These are phyloP conservation scores for Pythium myriotylum DNA, from an alignment of 352 stramenopile genomes.

Conservation along the genomic window DNA sequence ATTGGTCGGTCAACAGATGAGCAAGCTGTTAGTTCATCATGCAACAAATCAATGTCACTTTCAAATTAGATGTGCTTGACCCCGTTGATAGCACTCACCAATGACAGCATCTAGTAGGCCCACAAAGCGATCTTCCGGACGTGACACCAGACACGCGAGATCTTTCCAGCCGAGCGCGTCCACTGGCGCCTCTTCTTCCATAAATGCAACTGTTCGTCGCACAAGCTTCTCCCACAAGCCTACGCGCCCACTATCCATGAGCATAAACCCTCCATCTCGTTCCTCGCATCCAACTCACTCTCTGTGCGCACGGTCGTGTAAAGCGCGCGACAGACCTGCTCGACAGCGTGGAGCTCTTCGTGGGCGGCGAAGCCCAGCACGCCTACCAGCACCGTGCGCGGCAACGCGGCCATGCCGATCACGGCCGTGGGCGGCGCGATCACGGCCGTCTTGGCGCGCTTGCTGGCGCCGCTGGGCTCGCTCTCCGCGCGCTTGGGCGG, in stretches of 20 bases:
- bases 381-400: conserved; percentile 29
- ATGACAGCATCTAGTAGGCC: conserved; percentile 30
- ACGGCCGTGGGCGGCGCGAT: background rate
- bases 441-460: conserved; percentile 10
- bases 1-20: conserved; percentile 38
- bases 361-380: conserved; percentile 36
- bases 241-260: conserved; percentile 2
- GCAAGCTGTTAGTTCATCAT: conserved; percentile 15
- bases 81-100: conserved; percentile 25
- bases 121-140: conserved; percentile 17
- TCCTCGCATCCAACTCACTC: conserved; percentile 9
- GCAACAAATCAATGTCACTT: too few relatives aligned
- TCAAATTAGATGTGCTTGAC: too few relatives aligned
- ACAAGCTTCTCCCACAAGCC: conserved; percentile 27
- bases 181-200: conserved; percentile 18
- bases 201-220: conserved; percentile 19
- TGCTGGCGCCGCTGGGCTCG: background rate
- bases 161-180: conserved; percentile 26
- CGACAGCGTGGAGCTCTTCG: conserved; percentile 30
- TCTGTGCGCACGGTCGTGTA: conserved; percentile 12
- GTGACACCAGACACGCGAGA: conserved; percentile 27
- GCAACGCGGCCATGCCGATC: conserved; percentile 18
- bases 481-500: background rate
- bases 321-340: conserved; percentile 23
- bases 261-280: background rate